Base-by-base conservation (phyloP, 2,329 filamentous ascomycete species). In the Monilinia polystroma region DNA sequence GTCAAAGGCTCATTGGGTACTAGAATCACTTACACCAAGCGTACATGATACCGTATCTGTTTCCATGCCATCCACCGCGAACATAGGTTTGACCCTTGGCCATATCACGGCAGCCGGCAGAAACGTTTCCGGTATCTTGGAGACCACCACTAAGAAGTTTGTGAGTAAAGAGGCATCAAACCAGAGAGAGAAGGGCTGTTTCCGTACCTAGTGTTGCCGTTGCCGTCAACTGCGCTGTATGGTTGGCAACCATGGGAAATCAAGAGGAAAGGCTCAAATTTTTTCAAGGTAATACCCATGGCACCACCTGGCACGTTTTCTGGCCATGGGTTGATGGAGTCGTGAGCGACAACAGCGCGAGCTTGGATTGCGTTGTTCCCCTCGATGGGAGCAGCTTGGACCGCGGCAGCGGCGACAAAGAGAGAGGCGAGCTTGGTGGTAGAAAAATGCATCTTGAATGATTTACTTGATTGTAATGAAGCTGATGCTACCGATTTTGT, bases 361-460 rank as follows among this genome's bases (percentile, higher is more conserved):
- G 54, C 54, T 26, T 57, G 12, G 1, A 57, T 57, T 16, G 12
- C 2, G n/a, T n/a, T 26, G 38, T 5, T 43, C 7, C 8, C 55
- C 38, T 57, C 55, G 16, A 57, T 20, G 16, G 55, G 55, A 29
- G 55, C 55, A 43, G n/a, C 55, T 8, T 18, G 43, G 38, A 57
- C 55, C 18, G 38, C 35, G 23, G 35, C n/a, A 43, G 35, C 35
- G 16, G 35, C 38, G 23, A 35, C 55, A 35, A 57, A 35, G 55
- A 57, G 4, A 12, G 55, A 57, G 41, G 23, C 7, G 8, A 57
- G 18, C 11, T 43, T 57, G 10, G 55, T 5, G 55, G 23, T 41
- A 14, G 55, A 41, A 32, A 57, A 57, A 43, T 26, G 35, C 55
- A 57, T 57, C 12, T 57, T 57, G 55, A 57, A 43, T 56, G 20